A percentile compares a stretch with the other conserved stretches of the same genome.
Conservation (phyloP, 305 asterid species). For the Withania somnifera region DNA sequence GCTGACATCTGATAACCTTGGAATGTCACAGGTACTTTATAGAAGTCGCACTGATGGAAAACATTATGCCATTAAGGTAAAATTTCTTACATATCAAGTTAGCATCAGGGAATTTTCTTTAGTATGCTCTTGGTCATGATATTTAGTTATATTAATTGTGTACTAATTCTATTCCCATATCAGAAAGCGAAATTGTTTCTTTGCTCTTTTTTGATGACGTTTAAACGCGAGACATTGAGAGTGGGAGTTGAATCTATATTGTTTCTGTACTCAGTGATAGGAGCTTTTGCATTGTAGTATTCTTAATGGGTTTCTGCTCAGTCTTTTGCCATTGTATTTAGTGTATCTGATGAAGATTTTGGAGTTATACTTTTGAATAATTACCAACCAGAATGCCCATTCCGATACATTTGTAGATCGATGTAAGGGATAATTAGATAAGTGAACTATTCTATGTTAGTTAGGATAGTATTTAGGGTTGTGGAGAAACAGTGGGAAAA, state of each 20-base stretch:
- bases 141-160: neutral
- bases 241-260: neutral
- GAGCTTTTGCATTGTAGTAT: neutral
- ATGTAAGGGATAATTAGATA: neutral
- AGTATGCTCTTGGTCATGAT: neutral
- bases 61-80: slow-evolving; percentile 90
- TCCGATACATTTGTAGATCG: neutral
- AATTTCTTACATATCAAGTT: neutral
- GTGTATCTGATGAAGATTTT: neutral
- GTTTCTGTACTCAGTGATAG: neutral
- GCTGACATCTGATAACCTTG: slow-evolving; percentile 3
- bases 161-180: neutral
- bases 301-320: neutral
- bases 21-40: slow-evolving; percentile 65
- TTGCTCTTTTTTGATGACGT: neutral
- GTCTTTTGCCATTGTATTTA: neutral
- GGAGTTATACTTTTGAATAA: neutral
- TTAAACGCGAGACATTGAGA: neutral
- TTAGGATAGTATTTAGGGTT: neutral
- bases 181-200: neutral
- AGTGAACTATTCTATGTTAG: neutral
- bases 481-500: neutral
- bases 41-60: slow-evolving; percentile 59
- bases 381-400: neutral
- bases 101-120: neutral